A percentile compares a stretch with the other conserved stretches of the same genome.
Evolutionary conservation across 768 basidiomycete genomes (phyloP).

Genomic region (Crassisporium funariophilum): DNA sequence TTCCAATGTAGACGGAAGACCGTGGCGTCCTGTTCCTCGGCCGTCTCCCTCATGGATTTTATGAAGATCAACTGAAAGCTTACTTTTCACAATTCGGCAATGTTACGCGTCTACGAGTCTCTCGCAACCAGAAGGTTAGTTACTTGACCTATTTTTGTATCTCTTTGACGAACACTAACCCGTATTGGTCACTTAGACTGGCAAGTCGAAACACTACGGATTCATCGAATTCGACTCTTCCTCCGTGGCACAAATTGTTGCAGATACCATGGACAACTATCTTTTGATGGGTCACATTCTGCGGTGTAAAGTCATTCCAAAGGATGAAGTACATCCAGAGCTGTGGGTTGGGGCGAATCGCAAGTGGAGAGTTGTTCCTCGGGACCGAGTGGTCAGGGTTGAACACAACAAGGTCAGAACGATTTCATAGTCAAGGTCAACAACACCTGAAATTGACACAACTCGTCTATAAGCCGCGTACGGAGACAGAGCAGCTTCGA

Average conservation of each 20-base stretch:
- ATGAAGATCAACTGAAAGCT: constrained; percentile 88
- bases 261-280: constrained; percentile 99
- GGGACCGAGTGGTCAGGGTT: constrained; percentile 65
- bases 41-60: constrained; percentile 95
- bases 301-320: constrained; percentile 86
- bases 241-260: constrained; percentile 90
- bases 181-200: constrained; percentile 63
- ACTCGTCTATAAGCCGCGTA: constrained; percentile 57
- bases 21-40: constrained; percentile 88
- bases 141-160: neutral
- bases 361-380: constrained; percentile 82
- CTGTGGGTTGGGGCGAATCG: constrained; percentile 97
- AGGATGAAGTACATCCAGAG: constrained; percentile 88
- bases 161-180: neutral
- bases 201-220: constrained; percentile 94
- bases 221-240: constrained; percentile 94
- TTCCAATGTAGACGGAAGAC: constrained; percentile 46
- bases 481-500: constrained; percentile 64
- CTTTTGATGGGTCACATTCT: constrained; percentile 93
- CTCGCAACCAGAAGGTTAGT: constrained; percentile 87
- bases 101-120: constrained; percentile 84
- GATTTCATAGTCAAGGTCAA: neutral
- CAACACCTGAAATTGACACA: neutral
- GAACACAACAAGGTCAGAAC: constrained; percentile 79
- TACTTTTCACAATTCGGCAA: constrained; percentile 97